Percentiles rank a stretch among this genome's conserved stretches.
phyloP scores from a whole-genome alignment of 2,329 filamentous ascomycete genomes.

The Fusarium staphyleae region DNA sequence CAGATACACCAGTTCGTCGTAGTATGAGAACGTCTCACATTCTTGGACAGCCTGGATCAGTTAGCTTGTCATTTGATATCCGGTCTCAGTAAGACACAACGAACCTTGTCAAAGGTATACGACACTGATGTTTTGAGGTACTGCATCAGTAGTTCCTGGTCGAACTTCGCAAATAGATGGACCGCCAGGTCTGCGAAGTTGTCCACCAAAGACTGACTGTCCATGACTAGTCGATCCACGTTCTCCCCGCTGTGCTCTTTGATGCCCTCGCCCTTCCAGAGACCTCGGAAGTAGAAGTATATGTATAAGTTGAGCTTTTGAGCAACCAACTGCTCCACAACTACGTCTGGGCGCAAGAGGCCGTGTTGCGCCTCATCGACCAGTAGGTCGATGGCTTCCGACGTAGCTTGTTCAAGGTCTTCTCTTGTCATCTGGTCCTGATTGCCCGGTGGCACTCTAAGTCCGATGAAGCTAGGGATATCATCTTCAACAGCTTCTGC shows the following conservation, averaged over 20 bases:
- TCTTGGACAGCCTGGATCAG: constrained; percentile 67
- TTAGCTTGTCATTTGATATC: constrained; percentile 14
- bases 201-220: constrained; percentile 76
- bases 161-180: constrained; percentile 83
- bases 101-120: constrained; percentile 82
- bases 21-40: constrained; percentile 82
- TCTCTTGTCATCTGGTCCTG: constrained; percentile 68
- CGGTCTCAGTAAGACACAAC: neutral
- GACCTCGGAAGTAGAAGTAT: constrained; percentile 87
- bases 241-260: constrained; percentile 61
- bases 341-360: constrained; percentile 77
- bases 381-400: constrained; percentile 84
- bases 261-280: constrained; percentile 81
- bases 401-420: constrained; percentile 80
- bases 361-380: constrained; percentile 92
- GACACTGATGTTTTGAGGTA: constrained; percentile 85
- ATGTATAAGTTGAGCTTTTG: constrained; percentile 76
- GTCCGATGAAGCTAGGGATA: constrained; percentile 84
- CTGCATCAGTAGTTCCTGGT: constrained; percentile 81
- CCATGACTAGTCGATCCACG: constrained; percentile 63
- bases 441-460: constrained; percentile 80
- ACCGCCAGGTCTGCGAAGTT: constrained; percentile 87
- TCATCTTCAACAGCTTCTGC: constrained; percentile 89
- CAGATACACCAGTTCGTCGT: constrained; percentile 93
- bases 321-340: constrained; percentile 78